Evolutionary conservation across 352 stramenopile genomes (phyloP).

Genomic region (Globisporangium parvum): DNA sequence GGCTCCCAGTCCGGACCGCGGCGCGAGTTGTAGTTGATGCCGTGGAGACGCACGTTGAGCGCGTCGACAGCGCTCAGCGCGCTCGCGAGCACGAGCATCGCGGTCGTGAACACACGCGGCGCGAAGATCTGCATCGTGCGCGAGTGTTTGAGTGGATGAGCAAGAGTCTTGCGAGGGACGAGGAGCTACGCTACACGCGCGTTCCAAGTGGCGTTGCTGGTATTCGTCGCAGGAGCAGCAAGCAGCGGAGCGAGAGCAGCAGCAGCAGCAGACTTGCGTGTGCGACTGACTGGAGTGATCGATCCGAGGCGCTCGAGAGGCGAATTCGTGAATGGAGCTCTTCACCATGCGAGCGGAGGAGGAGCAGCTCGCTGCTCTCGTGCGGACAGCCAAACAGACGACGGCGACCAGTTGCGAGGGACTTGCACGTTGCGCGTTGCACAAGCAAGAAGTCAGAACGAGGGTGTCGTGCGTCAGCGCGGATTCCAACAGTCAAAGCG

Average conservation of each 20-base stretch:
- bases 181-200: not conserved
- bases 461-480: too few species aligned
- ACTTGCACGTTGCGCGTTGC: too few species aligned
- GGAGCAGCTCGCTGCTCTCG: too few species aligned
- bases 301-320: not conserved
- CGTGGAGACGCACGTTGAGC: conserved; percentile 51
- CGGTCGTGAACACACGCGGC: conserved; percentile 4
- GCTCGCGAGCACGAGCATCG: conserved; percentile 11
- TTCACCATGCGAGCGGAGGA: not conserved
- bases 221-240: not conserved
- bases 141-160: not conserved
- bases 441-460: too few species aligned
- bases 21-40: conserved; percentile 76
- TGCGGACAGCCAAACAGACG: too few species aligned
- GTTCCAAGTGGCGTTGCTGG: not conserved
- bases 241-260: not conserved
- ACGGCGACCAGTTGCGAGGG: too few species aligned
- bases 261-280: not conserved
- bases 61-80: conserved; percentile 12
- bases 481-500: too few species aligned
- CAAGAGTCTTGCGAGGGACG: not conserved
- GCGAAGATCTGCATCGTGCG: conserved; percentile 16
- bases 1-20: conserved; percentile 45
- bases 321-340: conserved; percentile 1
- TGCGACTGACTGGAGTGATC: not conserved